phyloP scores from a whole-genome alignment of 2,329 filamentous ascomycete genomes.

The Aureobasidium sp. region DNA sequence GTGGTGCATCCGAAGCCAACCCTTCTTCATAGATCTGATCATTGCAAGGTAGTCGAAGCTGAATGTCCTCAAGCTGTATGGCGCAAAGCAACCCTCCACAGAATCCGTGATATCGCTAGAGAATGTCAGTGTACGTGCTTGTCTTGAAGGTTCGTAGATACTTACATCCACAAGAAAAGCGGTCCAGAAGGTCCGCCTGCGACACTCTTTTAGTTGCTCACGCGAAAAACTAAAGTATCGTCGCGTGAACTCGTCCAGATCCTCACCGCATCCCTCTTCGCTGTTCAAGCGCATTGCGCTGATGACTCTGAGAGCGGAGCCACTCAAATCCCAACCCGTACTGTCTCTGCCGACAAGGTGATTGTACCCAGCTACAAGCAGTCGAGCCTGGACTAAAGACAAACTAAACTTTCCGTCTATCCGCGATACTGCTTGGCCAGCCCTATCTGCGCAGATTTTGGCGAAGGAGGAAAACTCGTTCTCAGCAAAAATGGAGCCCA shows the following conservation, averaged over 20 bases:
- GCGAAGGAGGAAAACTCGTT: constrained; percentile 30
- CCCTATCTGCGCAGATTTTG: constrained; percentile 47
- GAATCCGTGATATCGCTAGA: constrained; percentile 34
- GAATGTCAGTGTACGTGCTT: constrained; percentile 7
- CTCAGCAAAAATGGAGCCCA: constrained; percentile 50
- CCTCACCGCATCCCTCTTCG: constrained; percentile 42
- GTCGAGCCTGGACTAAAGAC: constrained; percentile 59
- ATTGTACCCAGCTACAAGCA: constrained; percentile 62
- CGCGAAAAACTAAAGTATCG: constrained; percentile 23
- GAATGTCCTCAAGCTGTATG: constrained; percentile 58
- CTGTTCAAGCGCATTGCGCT: constrained; percentile 56
- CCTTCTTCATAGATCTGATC: constrained; percentile 57
- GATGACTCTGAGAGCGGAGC: constrained; percentile 54
- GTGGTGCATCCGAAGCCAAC: constrained; percentile 49
- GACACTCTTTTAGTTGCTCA: constrained; percentile 54
- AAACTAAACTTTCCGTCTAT: constrained; percentile 49
- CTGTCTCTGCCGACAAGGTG: constrained; percentile 54
- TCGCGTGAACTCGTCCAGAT: constrained; percentile 16
- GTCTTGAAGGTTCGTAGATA: constrained; percentile 19
- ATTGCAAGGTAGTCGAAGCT: constrained; percentile 58
- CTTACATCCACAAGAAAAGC: constrained; percentile 61
- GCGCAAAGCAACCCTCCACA: constrained; percentile 45
- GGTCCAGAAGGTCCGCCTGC: constrained; percentile 65
- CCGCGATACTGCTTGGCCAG: constrained; percentile 50
- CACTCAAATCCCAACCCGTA: constrained; percentile 58